Evolutionary conservation across 768 basidiomycete genomes (phyloP), one percentile per base, ranked within the genome.

Genomic region (Leccinum sublutescens): DNA sequence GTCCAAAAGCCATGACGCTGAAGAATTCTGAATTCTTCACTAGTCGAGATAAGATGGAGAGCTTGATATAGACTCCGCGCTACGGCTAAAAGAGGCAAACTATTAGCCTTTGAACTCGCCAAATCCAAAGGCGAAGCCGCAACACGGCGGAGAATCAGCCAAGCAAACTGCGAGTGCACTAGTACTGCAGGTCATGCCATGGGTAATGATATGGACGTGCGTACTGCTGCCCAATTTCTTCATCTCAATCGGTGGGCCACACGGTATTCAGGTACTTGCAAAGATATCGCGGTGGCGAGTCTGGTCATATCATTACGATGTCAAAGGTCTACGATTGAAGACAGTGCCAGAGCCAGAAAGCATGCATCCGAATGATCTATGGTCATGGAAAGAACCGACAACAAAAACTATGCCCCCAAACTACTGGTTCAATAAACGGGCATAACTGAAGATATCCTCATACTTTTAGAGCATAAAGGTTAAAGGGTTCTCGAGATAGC

Each of bases 401-500:
- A 48, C 21, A 23, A 51, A 57, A 58, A 33, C 6, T 33, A 49
- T 58, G 55, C 53, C 56, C 57, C 54, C 31, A 54, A 61, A 34
- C 51, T 36, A n/a, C n/a, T 50, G 17, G 23, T 33, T 23, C 51
- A 38, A 36, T 45, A 51, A 29, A 40, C 36, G 48, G 49, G 52
- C 51, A 56, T 25, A n/a, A 45, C 34, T 23, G 31, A 58, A 34
- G 27, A 17, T 17, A 33, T 50, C 21, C 38, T 55, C 19, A 27
- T 49, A 55, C 29, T 62, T 66, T 86, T 74, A 97, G 59, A 98
- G 85, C 95, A 97, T 96, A 72, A 98, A 95, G 19, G 95, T 95
- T 71, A 97, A 75, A 50, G 95, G 95, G 74, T 98, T 96, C 79
- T 98, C 96, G 67, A 98, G 80, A 77, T 95, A 97, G 43, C 92